Evolutionary conservation across 2,329 filamentous ascomycete genomes (phyloP), one percentile per base, ranked within the genome.

Genomic region (Clonostachys solani): DNA sequence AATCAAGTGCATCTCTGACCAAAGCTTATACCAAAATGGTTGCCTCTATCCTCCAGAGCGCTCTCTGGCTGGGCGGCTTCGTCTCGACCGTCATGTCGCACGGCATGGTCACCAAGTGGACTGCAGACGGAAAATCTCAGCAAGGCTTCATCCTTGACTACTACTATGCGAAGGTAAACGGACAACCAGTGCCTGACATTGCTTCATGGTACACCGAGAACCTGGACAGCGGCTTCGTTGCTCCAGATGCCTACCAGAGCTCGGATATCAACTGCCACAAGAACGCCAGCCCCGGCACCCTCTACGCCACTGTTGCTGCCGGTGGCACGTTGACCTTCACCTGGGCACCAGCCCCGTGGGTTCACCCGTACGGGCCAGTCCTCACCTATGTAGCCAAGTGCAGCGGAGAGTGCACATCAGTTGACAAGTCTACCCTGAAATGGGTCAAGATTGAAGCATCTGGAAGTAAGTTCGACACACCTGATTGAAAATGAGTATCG

Each of bases 381-480:
- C 71, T 85, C 54, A 75, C 75, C 61, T 86, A 85, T 69, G 65
- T 85, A 34, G 83, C 83, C 51, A 72, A 73, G 56, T 81, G 78
- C 67, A 66, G 70, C 47, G 77, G 74, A 44, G 43, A 44, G n/a
- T 44, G 43, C 43, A 35, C 33, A 10, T 36, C 15, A 5, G 43
- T 37, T 15, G 43, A 44, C 43, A 35, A 36, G 33, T 29, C 23
- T 6, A 59, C 62, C 15, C 70, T 84, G 40, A 60, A 74, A 52
- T 84, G 75, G 64, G 77, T 82, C 73, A 86, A 86, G 74, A 82
- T 86, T 51, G 73, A 75, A 44, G 73, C 74, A 52, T 68, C 61
- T 37, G 82, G 80, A 55, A 68, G 80, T 41, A 63, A 10, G 23
- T 29, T 3, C 10, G 23, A 29, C 23, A 29, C 23, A 29, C 23